These are phyloP conservation scores for Tetrahymena borealis DNA, from an alignment of 73 alveolate species.

Conservation along the genomic window DNA sequence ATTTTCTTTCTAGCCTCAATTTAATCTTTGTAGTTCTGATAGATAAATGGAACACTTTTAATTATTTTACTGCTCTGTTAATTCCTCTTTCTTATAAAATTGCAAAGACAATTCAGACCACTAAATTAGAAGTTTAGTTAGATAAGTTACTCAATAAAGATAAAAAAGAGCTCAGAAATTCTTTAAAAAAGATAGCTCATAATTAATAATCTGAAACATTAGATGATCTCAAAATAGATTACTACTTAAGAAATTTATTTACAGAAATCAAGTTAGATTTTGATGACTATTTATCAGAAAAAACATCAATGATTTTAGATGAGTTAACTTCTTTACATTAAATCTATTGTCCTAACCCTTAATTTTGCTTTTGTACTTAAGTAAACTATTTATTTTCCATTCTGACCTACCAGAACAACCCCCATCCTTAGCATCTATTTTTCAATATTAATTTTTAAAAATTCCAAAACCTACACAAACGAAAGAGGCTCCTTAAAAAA, in stretches of 20 bases:
- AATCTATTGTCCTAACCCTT: not conserved
- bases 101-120: not conserved
- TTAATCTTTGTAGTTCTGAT: not conserved
- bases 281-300: not conserved
- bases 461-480: too few species aligned
- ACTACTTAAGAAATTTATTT: not conserved
- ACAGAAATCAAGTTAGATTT: not conserved
- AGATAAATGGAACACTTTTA: not conserved
- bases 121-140: not conserved
- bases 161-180: not conserved
- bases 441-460: too few species aligned
- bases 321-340: not conserved
- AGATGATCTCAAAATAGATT: not conserved
- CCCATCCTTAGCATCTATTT: too few species aligned
- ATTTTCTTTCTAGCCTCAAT: not conserved
- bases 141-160: not conserved
- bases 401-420: too few species aligned
- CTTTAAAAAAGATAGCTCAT: not conserved
- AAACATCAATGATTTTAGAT: not conserved
- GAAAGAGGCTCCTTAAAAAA: too few species aligned
- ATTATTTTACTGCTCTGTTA: not conserved
- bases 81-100: not conserved
- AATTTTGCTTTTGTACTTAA: not conserved
- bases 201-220: not conserved
- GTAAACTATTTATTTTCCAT: too few species aligned